These are phyloP conservation scores for Candida sphagnicola DNA, from an alignment of 805 yeast genomes.

Conservation along the genomic window DNA sequence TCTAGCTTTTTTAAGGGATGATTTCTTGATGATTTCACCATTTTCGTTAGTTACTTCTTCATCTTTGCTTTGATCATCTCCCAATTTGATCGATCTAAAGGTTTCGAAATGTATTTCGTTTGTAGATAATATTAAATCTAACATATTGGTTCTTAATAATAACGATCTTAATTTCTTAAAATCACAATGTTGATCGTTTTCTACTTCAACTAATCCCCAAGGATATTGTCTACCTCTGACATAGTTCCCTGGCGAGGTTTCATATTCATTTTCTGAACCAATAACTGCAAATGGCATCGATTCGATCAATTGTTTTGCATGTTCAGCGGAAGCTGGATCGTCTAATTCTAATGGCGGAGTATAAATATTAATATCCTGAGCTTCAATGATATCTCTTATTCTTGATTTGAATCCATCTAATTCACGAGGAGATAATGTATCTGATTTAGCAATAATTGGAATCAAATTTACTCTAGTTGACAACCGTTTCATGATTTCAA, in stretches of 20 bases:
- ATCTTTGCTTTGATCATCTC: conserved; percentile 28
- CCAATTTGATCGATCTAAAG: conserved; percentile 70
- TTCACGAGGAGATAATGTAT: conserved; percentile 71
- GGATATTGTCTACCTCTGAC: conserved; percentile 83
- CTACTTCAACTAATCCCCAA: conserved; percentile 89
- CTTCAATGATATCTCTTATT: conserved; percentile 77
- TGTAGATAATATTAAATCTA: conserved; percentile 76
- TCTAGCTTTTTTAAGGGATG: conserved; percentile 46
- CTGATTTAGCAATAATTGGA: conserved; percentile 88
- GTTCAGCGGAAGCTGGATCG: conserved; percentile 74
- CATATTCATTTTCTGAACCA: conserved; percentile 71
- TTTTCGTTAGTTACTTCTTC: conserved; percentile 24
- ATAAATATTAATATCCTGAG: conserved; percentile 77
- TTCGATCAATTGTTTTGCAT: conserved; percentile 74
- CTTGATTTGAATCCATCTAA: conserved; percentile 65
- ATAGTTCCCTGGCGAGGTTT: conserved; percentile 56
- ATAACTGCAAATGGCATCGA: conserved; percentile 85
- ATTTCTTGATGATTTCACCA: conserved; percentile 27
- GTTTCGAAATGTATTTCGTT: conserved; percentile 79
- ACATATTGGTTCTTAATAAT: conserved; percentile 75
- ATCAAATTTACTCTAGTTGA: conserved; percentile 79
- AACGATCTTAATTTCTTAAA: conserved; percentile 77
- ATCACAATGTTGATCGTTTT: conserved; percentile 82
- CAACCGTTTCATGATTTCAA: conserved; percentile 81
- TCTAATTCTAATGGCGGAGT: conserved; percentile 79